phyloP scores from a whole-genome alignment of 208 protist genomes.

The Acanthamoeba lenticulata region DNA sequence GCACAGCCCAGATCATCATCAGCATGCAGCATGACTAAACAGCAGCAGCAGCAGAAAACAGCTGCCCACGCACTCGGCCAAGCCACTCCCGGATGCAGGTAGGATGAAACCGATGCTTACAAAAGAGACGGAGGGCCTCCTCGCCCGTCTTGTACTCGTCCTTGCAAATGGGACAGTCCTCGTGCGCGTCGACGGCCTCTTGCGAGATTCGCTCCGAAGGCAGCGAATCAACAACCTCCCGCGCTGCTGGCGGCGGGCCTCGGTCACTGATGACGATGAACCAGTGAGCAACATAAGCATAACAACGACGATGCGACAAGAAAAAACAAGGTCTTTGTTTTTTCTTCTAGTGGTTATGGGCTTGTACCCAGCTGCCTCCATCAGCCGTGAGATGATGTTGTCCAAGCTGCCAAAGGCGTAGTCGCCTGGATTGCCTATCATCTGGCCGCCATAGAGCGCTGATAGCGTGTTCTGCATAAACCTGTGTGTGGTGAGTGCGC shows the following conservation, averaged over 20 bases:
- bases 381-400: conserved; percentile 32
- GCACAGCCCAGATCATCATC: background rate
- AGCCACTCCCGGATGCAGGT: conserved; percentile 60
- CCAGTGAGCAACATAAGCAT: no score
- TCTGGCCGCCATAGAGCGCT: background rate
- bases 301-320: background rate
- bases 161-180: conserved; percentile 51
- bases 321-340: background rate
- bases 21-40: background rate
- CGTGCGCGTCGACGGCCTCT: conserved; percentile 11
- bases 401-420: conserved; percentile 51
- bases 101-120: conserved; percentile 51
- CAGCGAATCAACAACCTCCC: conserved; percentile 12
- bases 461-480: conserved; percentile 20
- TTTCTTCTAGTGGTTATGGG: background rate
- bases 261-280: conserved; percentile 39
- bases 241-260: conserved; percentile 31
- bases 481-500: background rate
- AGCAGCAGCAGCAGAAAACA: background rate
- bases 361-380: conserved; percentile 49
- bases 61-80: background rate
- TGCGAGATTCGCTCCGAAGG: conserved; percentile 18
- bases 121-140: background rate
- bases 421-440: conserved; percentile 19
- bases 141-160: conserved; percentile 35